Percentiles rank a stretch among this genome's conserved stretches.
phyloP scores from a whole-genome alignment of 2,329 filamentous ascomycete species.

The Raffaelea deltoideospora region DNA sequence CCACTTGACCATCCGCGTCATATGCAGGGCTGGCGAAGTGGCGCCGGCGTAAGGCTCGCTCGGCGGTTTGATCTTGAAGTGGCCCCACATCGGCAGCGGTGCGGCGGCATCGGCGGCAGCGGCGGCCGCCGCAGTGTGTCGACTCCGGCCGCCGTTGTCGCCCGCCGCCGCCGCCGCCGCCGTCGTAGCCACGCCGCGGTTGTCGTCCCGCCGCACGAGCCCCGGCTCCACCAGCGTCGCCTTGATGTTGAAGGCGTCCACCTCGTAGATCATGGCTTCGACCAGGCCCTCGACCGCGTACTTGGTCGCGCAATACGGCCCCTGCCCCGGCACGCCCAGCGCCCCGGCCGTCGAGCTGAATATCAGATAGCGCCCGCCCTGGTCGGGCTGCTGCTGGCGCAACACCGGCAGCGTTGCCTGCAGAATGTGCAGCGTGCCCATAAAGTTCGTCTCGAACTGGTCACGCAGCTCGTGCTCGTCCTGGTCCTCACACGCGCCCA shows the following conservation, averaged over 20 bases:
- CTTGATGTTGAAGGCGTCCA: constrained; percentile 82
- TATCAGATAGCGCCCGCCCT: constrained; percentile 68
- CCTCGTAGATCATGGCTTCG: constrained; percentile 92
- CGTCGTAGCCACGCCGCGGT: background rate
- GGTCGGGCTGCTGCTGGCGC: constrained; percentile 46
- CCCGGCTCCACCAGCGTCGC: constrained; percentile 87
- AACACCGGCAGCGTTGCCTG: constrained; percentile 82
- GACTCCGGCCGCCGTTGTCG: too few relatives aligned
- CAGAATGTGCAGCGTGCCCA: constrained; percentile 87
- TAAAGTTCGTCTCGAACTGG: constrained; percentile 96
- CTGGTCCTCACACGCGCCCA: constrained; percentile 91
- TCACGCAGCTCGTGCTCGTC: constrained; percentile 88
- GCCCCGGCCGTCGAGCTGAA: constrained; percentile 89
- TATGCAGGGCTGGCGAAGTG: constrained; percentile 74
- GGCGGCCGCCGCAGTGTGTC: constrained; percentile 15
- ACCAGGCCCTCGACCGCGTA: constrained; percentile 93
- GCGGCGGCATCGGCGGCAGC: constrained; percentile 19
- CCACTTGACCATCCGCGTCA: constrained; percentile 87
- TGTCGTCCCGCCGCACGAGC: constrained; percentile 71
- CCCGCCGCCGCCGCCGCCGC: background rate
- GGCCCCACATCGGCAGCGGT: constrained; percentile 68
- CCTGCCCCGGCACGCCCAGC: constrained; percentile 82
- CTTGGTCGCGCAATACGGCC: constrained; percentile 92
- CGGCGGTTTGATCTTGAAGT: constrained; percentile 79
- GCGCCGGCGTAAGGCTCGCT: constrained; percentile 66